Conservation (phyloP, 352 stramenopile species). For the Globisporangium spiculum region DNA sequence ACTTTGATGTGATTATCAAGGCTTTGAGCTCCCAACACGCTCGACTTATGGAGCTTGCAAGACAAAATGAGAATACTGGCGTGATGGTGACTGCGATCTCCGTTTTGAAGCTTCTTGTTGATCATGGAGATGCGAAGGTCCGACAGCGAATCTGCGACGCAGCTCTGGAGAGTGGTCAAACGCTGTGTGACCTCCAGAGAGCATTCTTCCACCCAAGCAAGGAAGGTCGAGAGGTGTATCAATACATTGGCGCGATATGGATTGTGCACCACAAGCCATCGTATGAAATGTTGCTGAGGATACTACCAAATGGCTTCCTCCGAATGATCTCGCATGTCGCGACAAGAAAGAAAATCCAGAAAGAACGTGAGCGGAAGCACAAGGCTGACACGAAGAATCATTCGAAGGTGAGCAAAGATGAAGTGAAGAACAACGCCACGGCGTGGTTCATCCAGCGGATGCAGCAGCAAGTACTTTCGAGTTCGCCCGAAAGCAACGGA, state of each 20-base stretch:
- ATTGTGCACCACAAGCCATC: constrained; percentile 71
- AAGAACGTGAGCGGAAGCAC: constrained; percentile 36
- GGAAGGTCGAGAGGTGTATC: constrained; percentile 61
- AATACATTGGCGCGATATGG: constrained; percentile 76
- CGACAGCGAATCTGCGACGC: constrained; percentile 67
- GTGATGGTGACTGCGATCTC: constrained; percentile 55
- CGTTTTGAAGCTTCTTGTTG: constrained; percentile 67
- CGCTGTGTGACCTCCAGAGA: constrained; percentile 54
- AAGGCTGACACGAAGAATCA: constrained; percentile 28
- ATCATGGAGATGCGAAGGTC: constrained; percentile 57
- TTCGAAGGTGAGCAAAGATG: constrained; percentile 28
- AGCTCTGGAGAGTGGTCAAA: constrained; percentile 62
- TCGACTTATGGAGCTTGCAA: constrained; percentile 47
- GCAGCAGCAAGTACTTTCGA: constrained; percentile 51
- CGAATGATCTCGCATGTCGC: constrained; percentile 65
- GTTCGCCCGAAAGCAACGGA: constrained; percentile 30
- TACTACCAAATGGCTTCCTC: constrained; percentile 72
- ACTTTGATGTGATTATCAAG: constrained; percentile 75
- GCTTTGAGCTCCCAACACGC: constrained; percentile 47
- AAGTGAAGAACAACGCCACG: constrained; percentile 15
- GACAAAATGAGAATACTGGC: constrained; percentile 48
- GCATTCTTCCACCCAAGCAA: constrained; percentile 65
- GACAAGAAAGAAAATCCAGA: constrained; percentile 60
- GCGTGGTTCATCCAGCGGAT: constrained; percentile 74
- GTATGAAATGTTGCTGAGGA: constrained; percentile 59